phyloP scores from a whole-genome alignment of 495 filamentous ascomycete genomes.

The Pyrenula aspistea region DNA sequence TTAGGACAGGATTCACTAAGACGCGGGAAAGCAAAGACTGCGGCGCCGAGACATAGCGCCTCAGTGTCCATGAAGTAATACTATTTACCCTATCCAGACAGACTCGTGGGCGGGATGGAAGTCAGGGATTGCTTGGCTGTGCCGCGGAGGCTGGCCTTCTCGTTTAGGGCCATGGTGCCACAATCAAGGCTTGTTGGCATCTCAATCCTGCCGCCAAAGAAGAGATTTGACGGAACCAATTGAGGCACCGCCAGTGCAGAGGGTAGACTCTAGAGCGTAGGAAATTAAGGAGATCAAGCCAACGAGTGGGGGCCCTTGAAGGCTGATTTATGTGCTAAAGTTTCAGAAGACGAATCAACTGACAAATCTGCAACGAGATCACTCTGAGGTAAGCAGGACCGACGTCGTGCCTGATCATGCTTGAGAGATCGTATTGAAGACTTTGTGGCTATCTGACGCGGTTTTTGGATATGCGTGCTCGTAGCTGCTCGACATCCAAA shows the following conservation, averaged over 20 bases:
- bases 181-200: neutral
- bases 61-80: neutral
- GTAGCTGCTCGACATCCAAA: too few relatives aligned
- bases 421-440: too few relatives aligned
- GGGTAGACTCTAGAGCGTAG: neutral
- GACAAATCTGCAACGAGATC: too few relatives aligned
- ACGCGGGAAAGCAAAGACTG: neutral
- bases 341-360: too few relatives aligned
- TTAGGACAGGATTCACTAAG: neutral
- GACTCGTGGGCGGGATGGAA: neutral
- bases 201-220: neutral
- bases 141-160: neutral
- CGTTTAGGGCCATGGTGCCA: neutral
- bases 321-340: too few relatives aligned
- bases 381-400: too few relatives aligned
- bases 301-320: neutral
- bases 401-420: too few relatives aligned
- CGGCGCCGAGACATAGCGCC: neutral
- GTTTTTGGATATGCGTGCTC: too few relatives aligned
- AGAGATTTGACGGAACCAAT: neutral
- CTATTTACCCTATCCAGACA: neutral
- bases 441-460: too few relatives aligned
- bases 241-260: neutral
- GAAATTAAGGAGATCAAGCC: neutral
- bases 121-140: neutral